Percentiles rank a stretch among this genome's conserved stretches.
Evolutionary conservation across 768 basidiomycete genomes (phyloP).

Genomic region (Russula emetica): DNA sequence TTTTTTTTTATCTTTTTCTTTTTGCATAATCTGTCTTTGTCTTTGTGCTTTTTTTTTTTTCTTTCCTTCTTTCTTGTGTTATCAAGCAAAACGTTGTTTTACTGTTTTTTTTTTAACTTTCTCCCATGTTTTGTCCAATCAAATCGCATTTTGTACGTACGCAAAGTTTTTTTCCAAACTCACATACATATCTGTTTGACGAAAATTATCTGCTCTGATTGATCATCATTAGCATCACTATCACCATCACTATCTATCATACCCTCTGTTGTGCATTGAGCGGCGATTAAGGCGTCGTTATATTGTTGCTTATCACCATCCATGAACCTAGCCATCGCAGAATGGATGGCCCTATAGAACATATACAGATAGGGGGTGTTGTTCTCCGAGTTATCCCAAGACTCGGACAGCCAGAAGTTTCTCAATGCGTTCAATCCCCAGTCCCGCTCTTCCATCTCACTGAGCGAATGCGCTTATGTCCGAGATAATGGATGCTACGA

Average conservation of each 20-base stretch:
- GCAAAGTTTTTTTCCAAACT: neutral
- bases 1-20: no score
- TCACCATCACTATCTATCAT: neutral
- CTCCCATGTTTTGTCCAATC: neutral
- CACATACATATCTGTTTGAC: neutral
- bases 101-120: neutral
- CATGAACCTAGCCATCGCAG: neutral
- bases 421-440: neutral
- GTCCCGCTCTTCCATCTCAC: neutral
- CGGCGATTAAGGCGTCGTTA: neutral
- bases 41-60: neutral
- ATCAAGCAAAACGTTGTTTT: neutral
- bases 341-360: neutral
- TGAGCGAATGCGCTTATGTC: neutral
- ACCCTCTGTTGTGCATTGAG: neutral
- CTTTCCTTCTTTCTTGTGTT: neutral
- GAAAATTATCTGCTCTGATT: neutral
- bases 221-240: neutral
- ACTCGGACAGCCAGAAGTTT: neutral
- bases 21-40: conserved; percentile 2
- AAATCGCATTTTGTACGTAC: neutral
- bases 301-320: neutral
- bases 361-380: neutral
- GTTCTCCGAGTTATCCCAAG: neutral
- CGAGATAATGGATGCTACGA: neutral